Evolutionary conservation across 1,284 basidiomycete species (phyloP).

Genomic region (Sutorius eximius): DNA sequence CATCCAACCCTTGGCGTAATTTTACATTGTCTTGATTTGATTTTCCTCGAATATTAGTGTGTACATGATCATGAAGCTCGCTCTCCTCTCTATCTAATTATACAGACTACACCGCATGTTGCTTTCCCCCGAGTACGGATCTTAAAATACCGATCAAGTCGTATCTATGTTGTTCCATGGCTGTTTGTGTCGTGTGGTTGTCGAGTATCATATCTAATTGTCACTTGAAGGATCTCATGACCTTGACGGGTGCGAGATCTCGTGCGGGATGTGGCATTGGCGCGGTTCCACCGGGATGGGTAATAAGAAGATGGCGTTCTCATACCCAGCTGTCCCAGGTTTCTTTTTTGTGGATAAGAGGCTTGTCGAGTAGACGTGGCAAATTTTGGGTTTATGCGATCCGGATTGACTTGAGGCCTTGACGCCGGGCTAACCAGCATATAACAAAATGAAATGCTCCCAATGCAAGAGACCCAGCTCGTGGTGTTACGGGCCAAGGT

Average conservation of each 20-base stretch:
- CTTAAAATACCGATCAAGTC: not conserved
- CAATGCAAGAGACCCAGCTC: not conserved
- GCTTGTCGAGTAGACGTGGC: too few relatives aligned
- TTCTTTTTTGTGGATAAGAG: too few relatives aligned
- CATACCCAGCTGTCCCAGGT: too few relatives aligned
- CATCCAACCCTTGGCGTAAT: not conserved
- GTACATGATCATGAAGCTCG: conserved; percentile 29
- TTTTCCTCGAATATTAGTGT: not conserved
- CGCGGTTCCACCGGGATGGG: too few relatives aligned
- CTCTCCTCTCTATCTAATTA: not conserved
- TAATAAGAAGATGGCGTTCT: too few relatives aligned
- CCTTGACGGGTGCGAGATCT: not conserved
- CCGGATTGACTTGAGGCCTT: not conserved
- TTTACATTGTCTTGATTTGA: not conserved
- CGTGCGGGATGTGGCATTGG: too few relatives aligned
- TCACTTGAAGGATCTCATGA: not conserved
- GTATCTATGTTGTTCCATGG: not conserved
- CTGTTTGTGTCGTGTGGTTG: not conserved
- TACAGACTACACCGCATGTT: not conserved
- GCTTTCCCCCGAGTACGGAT: not conserved
- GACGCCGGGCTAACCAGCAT: not conserved
- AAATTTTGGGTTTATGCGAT: too few relatives aligned
- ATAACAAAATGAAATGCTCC: not conserved
- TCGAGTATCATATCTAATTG: not conserved
- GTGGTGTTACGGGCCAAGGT: not conserved